Evolutionary conservation across 2,329 filamentous ascomycete genomes (phyloP).

Genomic region (Karstenula rhodostoma): DNA sequence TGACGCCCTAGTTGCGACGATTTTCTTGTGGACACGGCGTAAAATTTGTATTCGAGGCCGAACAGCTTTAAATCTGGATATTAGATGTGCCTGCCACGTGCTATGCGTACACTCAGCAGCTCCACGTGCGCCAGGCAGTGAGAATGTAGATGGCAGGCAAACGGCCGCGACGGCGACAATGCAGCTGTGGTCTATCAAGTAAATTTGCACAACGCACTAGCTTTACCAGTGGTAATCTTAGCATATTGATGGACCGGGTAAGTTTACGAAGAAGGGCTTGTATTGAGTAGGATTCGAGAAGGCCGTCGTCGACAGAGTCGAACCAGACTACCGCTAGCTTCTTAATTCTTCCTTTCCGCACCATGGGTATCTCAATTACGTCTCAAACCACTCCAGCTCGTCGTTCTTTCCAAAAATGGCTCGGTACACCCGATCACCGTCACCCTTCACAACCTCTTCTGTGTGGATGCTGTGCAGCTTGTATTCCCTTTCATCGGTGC

Average conservation of each 20-base stretch:
- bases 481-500: slow-evolving; percentile 40
- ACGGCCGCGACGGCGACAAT: too few species aligned
- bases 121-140: too few species aligned
- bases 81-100: background rate
- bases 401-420: slow-evolving; percentile 44
- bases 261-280: background rate
- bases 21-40: background rate
- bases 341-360: background rate
- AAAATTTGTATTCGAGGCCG: background rate
- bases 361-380: slow-evolving; percentile 26
- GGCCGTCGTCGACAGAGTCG: background rate
- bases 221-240: too few species aligned
- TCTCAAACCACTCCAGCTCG: slow-evolving; percentile 46
- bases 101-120: background rate
- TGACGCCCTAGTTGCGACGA: background rate
- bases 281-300: background rate
- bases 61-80: background rate
- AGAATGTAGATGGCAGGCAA: too few species aligned
- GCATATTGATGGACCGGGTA: background rate
- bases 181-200: too few species aligned
- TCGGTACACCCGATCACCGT: slow-evolving; percentile 41
- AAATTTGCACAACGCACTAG: too few species aligned
- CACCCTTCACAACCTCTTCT: slow-evolving; percentile 39
- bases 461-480: slow-evolving; percentile 47
- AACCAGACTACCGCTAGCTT: background rate